phyloP scores from a whole-genome alignment of 2,329 filamentous ascomycete species.

The Fusarium pseudoanthophilum region DNA sequence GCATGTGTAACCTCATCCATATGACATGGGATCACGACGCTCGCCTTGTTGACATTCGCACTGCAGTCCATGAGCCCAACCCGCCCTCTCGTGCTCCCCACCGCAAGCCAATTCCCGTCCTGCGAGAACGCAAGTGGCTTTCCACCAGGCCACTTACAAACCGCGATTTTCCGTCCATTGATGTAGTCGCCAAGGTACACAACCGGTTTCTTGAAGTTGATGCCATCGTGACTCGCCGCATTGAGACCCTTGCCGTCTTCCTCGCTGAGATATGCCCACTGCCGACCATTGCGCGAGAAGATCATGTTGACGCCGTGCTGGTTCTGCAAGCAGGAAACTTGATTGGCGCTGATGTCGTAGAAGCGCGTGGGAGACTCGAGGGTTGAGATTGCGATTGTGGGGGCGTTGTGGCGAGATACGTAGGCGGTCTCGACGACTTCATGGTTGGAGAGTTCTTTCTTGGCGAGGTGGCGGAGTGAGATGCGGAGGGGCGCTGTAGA shows the following conservation, averaged over 20 bases:
- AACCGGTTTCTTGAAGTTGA: constrained; percentile 37
- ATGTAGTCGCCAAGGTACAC: constrained; percentile 42
- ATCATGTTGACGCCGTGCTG: constrained; percentile 43
- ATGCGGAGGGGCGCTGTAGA: constrained; percentile 41
- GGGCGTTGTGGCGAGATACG: constrained; percentile 29
- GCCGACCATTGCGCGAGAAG: constrained; percentile 34
- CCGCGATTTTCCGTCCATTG: constrained; percentile 32
- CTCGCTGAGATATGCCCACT: constrained; percentile 43
- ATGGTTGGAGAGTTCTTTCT: constrained; percentile 42
- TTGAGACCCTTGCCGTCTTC: constrained; percentile 40
- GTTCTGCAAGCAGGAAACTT: constrained; percentile 32
- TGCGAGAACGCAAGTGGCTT: constrained; percentile 42
- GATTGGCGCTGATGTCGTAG: constrained; percentile 38
- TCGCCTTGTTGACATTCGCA: constrained; percentile 22
- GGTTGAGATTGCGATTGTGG: constrained; percentile 39
- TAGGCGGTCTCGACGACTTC: constrained; percentile 41
- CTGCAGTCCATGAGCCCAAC: constrained; percentile 40
- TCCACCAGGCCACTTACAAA: constrained; percentile 37
- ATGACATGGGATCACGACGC: constrained; percentile 38
- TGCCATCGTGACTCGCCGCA: constrained; percentile 34
- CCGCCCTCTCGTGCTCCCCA: constrained; percentile 35
- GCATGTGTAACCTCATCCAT: constrained; percentile 43
- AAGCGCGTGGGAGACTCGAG: constrained; percentile 43
- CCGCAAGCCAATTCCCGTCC: constrained; percentile 40
- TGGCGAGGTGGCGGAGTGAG: constrained; percentile 41